Conservation (phyloP, 805 yeast species). For the Starmera quercuum region DNA sequence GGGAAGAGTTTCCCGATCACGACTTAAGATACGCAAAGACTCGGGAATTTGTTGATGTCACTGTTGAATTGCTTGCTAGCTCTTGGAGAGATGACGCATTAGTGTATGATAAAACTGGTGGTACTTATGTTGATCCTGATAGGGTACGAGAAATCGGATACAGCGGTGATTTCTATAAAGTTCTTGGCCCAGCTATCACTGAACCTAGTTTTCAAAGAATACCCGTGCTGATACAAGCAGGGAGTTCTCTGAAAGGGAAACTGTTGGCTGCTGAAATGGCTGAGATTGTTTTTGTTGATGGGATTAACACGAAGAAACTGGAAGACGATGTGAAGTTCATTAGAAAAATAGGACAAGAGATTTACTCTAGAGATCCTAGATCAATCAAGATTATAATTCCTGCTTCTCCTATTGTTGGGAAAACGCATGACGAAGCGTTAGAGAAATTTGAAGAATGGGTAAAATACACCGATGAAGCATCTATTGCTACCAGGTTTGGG, state of each 20-base stretch:
- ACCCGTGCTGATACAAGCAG: constrained; percentile 33
- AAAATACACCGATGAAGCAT: constrained; percentile 25
- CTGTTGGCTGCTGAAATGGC: constrained; percentile 33
- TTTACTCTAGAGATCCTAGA: constrained; percentile 25
- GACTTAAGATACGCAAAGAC: constrained; percentile 30
- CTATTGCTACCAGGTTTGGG: constrained; percentile 31
- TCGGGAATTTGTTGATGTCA: constrained; percentile 29
- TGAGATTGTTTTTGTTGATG: constrained; percentile 28
- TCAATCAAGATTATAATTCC: constrained; percentile 28
- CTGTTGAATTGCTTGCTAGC: constrained; percentile 26
- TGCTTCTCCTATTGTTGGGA: constrained; percentile 25
- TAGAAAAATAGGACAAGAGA: constrained; percentile 25
- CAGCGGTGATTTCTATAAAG: constrained; percentile 27
- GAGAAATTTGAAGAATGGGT: constrained; percentile 21
- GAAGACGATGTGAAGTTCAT: constrained; percentile 22
- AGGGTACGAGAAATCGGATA: constrained; percentile 26
- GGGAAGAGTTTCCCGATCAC: constrained; percentile 26
- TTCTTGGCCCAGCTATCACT: constrained; percentile 28
- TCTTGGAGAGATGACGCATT: constrained; percentile 32
- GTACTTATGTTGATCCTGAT: constrained; percentile 24
- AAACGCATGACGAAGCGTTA: constrained; percentile 31
- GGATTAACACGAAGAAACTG: constrained; percentile 21
- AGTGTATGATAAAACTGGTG: constrained; percentile 9
- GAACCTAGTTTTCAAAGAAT: constrained; percentile 32
- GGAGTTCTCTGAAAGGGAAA: constrained; percentile 29